Evolutionary conservation across 305 asterid species (phyloP).

Genomic region (Coffea humblotiana): DNA sequence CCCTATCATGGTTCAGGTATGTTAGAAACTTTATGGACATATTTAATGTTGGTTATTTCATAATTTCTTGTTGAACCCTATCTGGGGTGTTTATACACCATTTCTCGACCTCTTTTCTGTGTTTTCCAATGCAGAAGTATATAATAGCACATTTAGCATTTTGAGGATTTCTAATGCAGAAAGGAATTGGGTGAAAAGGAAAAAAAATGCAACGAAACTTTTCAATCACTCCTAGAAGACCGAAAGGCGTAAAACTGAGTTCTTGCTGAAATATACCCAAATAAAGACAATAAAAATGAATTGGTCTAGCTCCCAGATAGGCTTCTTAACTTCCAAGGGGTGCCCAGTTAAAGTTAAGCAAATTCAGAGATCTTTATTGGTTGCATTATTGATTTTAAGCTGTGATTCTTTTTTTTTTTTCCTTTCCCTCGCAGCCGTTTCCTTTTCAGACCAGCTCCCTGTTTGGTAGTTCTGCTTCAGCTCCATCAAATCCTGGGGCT

Average conservation of each 20-base stretch:
- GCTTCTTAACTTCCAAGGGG: not conserved
- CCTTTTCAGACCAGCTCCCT: constrained; percentile 82
- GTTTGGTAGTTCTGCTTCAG: constrained; percentile 56
- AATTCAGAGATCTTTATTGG: not conserved
- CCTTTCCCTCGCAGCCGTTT: constrained; percentile 59
- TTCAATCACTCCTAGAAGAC: not conserved
- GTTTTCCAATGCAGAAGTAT: not conserved
- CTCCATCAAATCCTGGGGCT: constrained; percentile 40
- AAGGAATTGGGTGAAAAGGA: not conserved
- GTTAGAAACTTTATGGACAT: constrained; percentile 12
- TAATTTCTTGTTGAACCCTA: not conserved
- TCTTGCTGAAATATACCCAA: not conserved
- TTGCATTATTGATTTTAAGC: not conserved
- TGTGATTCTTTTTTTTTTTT: constrained; percentile 22
- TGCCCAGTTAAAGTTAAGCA: not conserved
- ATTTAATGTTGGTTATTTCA: not conserved
- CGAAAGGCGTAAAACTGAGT: not conserved
- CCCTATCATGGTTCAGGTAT: constrained; percentile 96
- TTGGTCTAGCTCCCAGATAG: not conserved
- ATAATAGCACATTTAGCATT: not conserved
- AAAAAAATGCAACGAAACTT: not conserved
- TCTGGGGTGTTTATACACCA: not conserved
- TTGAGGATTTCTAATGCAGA: not conserved
- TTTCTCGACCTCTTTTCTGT: not conserved
- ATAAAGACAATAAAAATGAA: not conserved